phyloP scores from a whole-genome alignment of 495 filamentous ascomycete genomes.

The Talaromyces adpressus region DNA sequence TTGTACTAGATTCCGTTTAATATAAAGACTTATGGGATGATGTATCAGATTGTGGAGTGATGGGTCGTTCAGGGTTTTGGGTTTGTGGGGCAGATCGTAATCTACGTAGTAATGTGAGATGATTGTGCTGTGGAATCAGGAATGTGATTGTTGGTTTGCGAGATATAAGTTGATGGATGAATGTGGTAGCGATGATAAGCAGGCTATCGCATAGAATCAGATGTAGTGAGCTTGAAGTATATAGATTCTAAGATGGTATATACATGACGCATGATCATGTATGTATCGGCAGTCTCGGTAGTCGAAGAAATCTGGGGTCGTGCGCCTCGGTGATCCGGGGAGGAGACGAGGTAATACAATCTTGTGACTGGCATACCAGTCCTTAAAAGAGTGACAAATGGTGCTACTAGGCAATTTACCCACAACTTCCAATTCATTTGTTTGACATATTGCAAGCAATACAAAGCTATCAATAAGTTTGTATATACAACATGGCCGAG shows the following conservation, averaged over 20 bases:
- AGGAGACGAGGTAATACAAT: not conserved
- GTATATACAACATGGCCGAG: conserved; percentile 18
- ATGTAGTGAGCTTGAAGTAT: not conserved
- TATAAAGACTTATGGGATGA: not conserved
- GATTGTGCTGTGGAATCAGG: not conserved
- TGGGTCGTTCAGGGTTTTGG: not conserved
- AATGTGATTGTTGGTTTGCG: not conserved
- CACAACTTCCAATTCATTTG: not conserved
- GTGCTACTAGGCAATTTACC: not conserved
- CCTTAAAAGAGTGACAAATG: not conserved
- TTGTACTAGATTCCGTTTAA: not conserved
- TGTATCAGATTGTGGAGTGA: not conserved
- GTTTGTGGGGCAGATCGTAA: not conserved
- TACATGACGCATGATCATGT: not conserved
- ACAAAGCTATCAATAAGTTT: not conserved
- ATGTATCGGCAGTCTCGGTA: not conserved
- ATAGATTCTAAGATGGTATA: not conserved
- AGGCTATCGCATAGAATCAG: not conserved
- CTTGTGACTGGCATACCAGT: not conserved
- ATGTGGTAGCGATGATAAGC: not conserved
- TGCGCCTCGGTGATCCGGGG: not conserved
- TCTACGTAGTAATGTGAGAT: not conserved
- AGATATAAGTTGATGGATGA: not conserved
- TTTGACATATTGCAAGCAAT: not conserved
- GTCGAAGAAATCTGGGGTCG: not conserved